These are phyloP conservation scores for Amanita thiersii DNA, from an alignment of 768 basidiomycete species.

Conservation along the genomic window DNA sequence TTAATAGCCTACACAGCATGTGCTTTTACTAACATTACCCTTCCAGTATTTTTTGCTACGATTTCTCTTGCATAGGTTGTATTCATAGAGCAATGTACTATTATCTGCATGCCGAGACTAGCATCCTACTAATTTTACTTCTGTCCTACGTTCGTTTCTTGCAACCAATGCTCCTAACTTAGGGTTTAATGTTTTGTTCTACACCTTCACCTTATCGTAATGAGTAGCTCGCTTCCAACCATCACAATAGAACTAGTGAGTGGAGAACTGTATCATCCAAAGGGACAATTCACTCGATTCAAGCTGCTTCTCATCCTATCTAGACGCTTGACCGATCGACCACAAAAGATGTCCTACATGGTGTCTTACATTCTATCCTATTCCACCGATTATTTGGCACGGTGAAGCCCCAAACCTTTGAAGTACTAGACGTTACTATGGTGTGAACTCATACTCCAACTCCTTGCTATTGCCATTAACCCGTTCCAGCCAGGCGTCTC, in stretches of 20 bases:
- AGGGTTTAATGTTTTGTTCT: not conserved
- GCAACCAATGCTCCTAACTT: conserved; percentile 2
- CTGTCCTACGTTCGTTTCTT: not conserved
- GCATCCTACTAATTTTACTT: not conserved
- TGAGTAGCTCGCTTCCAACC: conserved; percentile 25
- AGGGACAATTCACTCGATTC: conserved; percentile 5
- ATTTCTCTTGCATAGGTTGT: not conserved
- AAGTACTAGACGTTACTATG: conserved; percentile 81
- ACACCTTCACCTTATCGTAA: not conserved
- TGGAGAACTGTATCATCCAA: not conserved
- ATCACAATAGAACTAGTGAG: conserved; percentile 44
- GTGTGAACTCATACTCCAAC: conserved; percentile 27
- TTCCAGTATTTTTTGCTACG: not conserved
- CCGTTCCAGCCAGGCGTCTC: conserved; percentile 61
- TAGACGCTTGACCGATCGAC: conserved; percentile 69
- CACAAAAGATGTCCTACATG: conserved; percentile 66
- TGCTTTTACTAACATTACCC: not conserved
- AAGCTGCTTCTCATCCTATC: no score
- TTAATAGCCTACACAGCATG: conserved; percentile 1
- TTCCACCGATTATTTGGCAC: conserved; percentile 81
- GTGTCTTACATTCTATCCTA: conserved; percentile 72
- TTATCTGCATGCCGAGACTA: not conserved
- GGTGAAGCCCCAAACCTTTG: conserved; percentile 67
- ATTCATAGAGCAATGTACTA: conserved; percentile 1
- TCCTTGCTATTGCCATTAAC: not conserved